Evolutionary conservation across 1,284 basidiomycete species (phyloP).

Genomic region (Pascua sp.): DNA sequence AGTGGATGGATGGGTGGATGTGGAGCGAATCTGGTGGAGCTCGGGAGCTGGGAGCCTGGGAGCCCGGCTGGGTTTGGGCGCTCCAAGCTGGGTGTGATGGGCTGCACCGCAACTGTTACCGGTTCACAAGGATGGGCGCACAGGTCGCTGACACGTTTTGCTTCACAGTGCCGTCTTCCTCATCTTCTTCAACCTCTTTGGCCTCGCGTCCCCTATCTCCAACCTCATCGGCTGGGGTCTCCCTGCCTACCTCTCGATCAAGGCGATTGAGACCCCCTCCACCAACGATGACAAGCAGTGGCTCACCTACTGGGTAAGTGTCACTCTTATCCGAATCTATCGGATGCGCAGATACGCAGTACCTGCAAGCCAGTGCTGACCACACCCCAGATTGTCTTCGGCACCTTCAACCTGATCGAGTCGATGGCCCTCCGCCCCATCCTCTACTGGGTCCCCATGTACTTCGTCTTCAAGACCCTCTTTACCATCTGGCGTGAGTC

Average conservation of each 20-base stretch:
- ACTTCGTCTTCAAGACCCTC: slow-evolving; percentile 81
- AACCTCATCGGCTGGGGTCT: slow-evolving; percentile 52
- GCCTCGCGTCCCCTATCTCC: slow-evolving; percentile 49
- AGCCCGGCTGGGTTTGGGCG: no score
- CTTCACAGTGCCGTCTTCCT: slow-evolving; percentile 38
- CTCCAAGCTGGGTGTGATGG: no score
- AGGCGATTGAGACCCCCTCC: slow-evolving; percentile 50
- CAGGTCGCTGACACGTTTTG: slow-evolving; percentile 3
- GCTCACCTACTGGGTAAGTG: slow-evolving; percentile 49
- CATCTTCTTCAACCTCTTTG: slow-evolving; percentile 53
- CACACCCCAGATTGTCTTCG: slow-evolving; percentile 43
- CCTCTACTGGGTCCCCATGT: slow-evolving; percentile 57
- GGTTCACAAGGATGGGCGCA: background rate
- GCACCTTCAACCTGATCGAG: slow-evolving; percentile 49
- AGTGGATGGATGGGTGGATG: no score
- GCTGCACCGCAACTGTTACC: no score
- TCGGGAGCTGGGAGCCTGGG: no score
- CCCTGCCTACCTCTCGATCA: slow-evolving; percentile 51
- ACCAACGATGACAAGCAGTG: slow-evolving; percentile 53
- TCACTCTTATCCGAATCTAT: background rate
- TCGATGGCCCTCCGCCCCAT: slow-evolving; percentile 45
- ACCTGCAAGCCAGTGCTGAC: background rate
- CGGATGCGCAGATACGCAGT: background rate
- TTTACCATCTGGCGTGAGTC: slow-evolving; percentile 71
- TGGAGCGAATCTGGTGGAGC: no score